Evolutionary conservation across 495 filamentous ascomycete genomes (phyloP), one percentile per base, ranked within the genome.

Genomic region (Podospora australis): DNA sequence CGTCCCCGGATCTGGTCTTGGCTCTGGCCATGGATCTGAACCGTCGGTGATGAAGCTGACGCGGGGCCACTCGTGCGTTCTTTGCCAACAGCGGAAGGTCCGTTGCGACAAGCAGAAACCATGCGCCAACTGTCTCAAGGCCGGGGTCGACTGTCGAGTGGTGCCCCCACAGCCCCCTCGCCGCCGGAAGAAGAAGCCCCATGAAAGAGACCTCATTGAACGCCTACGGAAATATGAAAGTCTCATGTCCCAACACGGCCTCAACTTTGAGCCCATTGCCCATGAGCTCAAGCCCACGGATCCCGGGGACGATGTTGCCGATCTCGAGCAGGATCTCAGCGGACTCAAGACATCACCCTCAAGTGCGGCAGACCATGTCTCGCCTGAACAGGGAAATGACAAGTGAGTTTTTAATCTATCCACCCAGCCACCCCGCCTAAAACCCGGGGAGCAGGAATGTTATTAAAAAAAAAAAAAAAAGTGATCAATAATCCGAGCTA

Each of bases 71-170:
- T 83, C 81, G 26, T 86, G 82, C 53, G 73, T 82, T 29, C 60
- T 82, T 36, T 86, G 82, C 55, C 77, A 81, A 53, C 78, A 78
- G 50, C 72, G 81, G 40, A 86, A 85, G 63, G 82, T 85, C 42
- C 77, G 76, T 48, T 86, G 82, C 61, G 79, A 85, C 60, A 75
- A 78, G 61, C 70, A 74, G 49, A 74, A 81, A 52, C 80, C 78
- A 25, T 86, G 82, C 52, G 76, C 78, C 41, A 82, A 80, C 65
- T 85, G 81, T 56, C 60, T 76, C 62, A 85, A 80, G 69, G 73
- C 78, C 48, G 57, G 68, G 24, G 71, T 74, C 30, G 78, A 81
- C 38, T 86, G 82, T 54, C 67, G 79, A 3, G 76, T 79, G 22
- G 71, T 75, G n/a, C 70, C 75, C 55, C 79, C 78, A 20, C 72